These are phyloP conservation scores for Scalesia atractyloides DNA, from an alignment of 129 eudicot species.

Conservation along the genomic window DNA sequence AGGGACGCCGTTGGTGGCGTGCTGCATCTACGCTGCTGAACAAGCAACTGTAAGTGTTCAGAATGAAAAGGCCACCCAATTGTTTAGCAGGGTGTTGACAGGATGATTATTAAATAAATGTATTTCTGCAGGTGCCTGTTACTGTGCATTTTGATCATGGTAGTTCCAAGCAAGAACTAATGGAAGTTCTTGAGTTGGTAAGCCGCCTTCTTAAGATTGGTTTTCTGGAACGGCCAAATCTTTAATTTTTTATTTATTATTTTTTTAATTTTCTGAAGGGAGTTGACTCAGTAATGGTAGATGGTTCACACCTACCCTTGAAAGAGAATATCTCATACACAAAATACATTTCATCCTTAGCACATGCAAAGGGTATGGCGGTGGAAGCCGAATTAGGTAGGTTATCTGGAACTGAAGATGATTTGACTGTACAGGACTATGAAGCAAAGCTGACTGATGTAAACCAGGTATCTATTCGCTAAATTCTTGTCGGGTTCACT, in stretches of 20 bases:
- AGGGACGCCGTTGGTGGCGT: slow-evolving; percentile 82
- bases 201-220: slow-evolving; percentile 11
- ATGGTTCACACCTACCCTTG: slow-evolving; percentile 88
- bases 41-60: slow-evolving; percentile 77
- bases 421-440: slow-evolving; percentile 86
- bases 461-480: slow-evolving; percentile 55
- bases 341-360: slow-evolving; percentile 63
- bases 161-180: slow-evolving; percentile 73
- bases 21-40: slow-evolving; percentile 89
- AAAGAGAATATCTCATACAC: slow-evolving; percentile 79
- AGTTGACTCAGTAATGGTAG: slow-evolving; percentile 93
- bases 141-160: slow-evolving; percentile 98
- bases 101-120: not conserved
- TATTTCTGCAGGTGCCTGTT: slow-evolving; percentile 74
- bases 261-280: slow-evolving; percentile 54
- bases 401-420: slow-evolving; percentile 97
- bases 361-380: slow-evolving; percentile 64
- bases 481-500: not conserved
- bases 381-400: slow-evolving; percentile 99
- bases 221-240: not conserved
- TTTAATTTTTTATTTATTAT: not conserved
- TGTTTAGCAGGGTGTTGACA: no score
- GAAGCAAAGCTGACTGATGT: slow-evolving; percentile 86
- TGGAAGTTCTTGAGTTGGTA: slow-evolving; percentile 89
- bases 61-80: slow-evolving; percentile 3